A percentile compares a stretch with the other conserved stretches of the same genome.
Conservation (phyloP, 1,284 basidiomycete genomes). For the Sanghuangporus weigelae region DNA sequence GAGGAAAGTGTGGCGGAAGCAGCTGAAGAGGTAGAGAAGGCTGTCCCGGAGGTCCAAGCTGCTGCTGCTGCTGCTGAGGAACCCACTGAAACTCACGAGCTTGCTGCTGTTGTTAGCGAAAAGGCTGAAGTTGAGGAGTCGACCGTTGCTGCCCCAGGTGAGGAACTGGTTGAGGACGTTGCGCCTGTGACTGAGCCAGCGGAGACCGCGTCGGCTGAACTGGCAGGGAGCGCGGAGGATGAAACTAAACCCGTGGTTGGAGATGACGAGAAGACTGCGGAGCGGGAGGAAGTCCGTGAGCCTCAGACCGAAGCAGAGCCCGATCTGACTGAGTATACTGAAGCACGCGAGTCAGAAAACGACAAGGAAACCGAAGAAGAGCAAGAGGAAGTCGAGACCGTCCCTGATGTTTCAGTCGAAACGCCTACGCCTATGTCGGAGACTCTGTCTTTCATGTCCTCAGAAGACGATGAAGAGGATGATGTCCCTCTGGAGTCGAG, state of each 20-base stretch:
- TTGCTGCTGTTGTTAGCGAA: background rate
- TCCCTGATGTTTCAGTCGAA: conserved; percentile 7
- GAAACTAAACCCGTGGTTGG: background rate
- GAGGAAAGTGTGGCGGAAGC: background rate
- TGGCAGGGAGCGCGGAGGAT: background rate
- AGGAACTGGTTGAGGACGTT: background rate
- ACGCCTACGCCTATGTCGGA: conserved; percentile 6
- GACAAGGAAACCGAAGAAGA: background rate
- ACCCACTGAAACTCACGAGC: background rate
- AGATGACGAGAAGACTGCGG: background rate
- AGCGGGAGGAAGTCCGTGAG: background rate
- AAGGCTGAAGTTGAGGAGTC: background rate
- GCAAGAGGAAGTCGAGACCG: background rate
- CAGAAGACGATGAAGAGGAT: conserved; percentile 3
- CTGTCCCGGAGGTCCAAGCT: background rate
- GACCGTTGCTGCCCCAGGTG: background rate
- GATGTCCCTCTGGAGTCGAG: background rate
- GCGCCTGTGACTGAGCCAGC: background rate
- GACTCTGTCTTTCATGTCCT: background rate
- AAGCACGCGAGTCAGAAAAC: background rate
- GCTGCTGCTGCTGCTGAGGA: background rate
- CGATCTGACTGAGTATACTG: too few relatives aligned
- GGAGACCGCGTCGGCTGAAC: background rate
- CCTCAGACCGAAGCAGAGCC: background rate
- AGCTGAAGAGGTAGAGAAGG: background rate